Evolutionary conservation across 345 rosid genomes (phyloP).

Genomic region (Mercurialis annua): DNA sequence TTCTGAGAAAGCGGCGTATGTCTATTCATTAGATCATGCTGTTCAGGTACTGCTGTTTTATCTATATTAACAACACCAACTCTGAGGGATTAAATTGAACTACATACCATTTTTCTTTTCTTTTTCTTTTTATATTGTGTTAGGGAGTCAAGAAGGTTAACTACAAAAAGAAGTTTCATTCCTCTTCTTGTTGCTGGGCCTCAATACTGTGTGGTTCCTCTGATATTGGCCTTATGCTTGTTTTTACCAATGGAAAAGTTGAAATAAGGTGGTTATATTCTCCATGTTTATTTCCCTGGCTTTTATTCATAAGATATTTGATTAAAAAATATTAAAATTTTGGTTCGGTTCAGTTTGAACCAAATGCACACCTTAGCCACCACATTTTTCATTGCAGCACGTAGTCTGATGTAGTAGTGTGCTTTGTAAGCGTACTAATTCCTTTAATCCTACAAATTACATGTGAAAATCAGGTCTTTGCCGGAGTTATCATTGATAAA

Average conservation of each 20-base stretch:
- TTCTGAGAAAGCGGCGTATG: constrained; percentile 80
- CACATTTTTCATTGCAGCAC: too few relatives aligned
- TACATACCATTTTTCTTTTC: constrained; percentile 3
- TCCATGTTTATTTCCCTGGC: background rate
- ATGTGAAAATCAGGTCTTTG: constrained; percentile 48
- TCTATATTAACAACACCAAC: background rate
- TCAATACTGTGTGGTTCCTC: constrained; percentile 54
- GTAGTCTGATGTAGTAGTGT: background rate
- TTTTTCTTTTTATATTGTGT: background rate
- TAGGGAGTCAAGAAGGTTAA: constrained; percentile 81
- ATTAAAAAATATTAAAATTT: too few relatives aligned
- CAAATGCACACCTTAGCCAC: background rate
- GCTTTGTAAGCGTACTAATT: background rate
- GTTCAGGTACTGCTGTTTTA: constrained; percentile 47
- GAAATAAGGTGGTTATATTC: constrained; percentile 64
- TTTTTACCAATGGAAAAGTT: constrained; percentile 55
- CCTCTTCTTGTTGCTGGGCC: constrained; percentile 76
- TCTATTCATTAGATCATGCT: constrained; percentile 63
- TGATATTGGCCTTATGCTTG: constrained; percentile 68
- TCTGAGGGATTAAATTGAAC: background rate
- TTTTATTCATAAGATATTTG: background rate
- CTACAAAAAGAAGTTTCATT: constrained; percentile 77
- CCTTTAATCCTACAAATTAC: background rate
- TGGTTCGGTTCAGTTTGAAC: background rate
- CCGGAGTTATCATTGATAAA: constrained; percentile 68